Evolutionary conservation across 2,329 filamentous ascomycete species (phyloP).

Genomic region (Fusarium papillatum): DNA sequence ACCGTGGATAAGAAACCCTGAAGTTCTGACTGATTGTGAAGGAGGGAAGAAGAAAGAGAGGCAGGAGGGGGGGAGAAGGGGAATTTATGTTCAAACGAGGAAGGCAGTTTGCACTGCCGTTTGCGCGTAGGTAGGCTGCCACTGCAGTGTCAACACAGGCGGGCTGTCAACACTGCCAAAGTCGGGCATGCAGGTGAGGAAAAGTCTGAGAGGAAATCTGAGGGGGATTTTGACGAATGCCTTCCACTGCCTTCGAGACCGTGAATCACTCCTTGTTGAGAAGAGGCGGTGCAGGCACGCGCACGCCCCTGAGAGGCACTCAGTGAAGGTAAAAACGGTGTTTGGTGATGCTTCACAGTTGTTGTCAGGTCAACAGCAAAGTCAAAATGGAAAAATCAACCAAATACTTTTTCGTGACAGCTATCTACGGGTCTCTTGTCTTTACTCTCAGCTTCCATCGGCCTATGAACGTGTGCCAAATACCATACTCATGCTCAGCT

Average conservation of each 20-base stretch:
- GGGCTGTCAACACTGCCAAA: not conserved
- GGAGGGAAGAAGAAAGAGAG: not conserved
- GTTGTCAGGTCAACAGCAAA: not conserved
- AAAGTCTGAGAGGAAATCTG: not conserved
- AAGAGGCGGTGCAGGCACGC: not conserved
- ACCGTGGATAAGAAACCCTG: not conserved
- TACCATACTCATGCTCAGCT: slow-evolving; percentile 9
- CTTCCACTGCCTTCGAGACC: not conserved
- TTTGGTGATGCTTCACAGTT: not conserved
- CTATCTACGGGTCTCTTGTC: not conserved
- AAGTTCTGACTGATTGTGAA: not conserved
- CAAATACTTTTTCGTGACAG: slow-evolving; percentile 22
- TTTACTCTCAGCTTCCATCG: not conserved
- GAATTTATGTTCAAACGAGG: not conserved
- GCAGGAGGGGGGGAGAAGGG: not conserved
- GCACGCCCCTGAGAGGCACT: not conserved
- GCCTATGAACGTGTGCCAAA: not conserved
- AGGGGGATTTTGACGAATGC: no score
- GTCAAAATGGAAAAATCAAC: not conserved
- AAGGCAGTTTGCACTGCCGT: not conserved
- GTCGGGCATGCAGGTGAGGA: not conserved
- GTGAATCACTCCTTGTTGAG: slow-evolving; percentile 23
- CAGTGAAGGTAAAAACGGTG: not conserved
- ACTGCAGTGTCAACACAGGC: not conserved
- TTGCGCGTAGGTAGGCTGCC: slow-evolving; percentile 5